Conservation (phyloP, 73 alveolate species). For the Stentor roeselii region DNA sequence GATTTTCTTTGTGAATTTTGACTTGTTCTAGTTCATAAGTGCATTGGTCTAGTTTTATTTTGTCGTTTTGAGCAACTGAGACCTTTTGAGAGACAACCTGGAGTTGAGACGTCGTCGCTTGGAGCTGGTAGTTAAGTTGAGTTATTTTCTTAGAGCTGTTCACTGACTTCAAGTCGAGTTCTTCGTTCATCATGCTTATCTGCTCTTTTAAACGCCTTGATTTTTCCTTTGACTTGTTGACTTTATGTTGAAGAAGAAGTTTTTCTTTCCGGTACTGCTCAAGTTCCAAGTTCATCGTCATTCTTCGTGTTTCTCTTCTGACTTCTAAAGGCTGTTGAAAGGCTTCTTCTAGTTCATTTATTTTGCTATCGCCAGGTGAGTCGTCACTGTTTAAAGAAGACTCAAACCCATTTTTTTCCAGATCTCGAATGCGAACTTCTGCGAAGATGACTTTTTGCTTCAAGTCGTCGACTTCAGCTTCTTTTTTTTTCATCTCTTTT, state of each 20-base stretch:
- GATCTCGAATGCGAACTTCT: neutral
- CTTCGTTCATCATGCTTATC: conserved; percentile 1
- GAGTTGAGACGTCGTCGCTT: neutral
- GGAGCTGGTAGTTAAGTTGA: neutral
- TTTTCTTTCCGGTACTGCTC: conserved; percentile 7
- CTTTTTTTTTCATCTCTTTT: neutral
- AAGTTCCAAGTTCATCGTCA: neutral
- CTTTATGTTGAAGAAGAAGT: neutral
- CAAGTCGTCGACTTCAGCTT: neutral
- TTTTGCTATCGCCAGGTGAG: neutral
- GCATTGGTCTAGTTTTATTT: neutral
- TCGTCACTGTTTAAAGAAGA: conserved; percentile 7
- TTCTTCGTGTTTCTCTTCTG: neutral
- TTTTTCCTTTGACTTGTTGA: neutral
- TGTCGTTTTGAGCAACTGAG: conserved; percentile 6
- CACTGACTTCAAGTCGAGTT: neutral
- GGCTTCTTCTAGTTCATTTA: neutral
- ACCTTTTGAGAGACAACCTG: neutral
- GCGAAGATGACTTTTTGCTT: neutral
- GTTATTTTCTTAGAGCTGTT: neutral
- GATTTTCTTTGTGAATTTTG: neutral
- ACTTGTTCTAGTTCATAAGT: neutral
- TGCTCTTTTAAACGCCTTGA: neutral
- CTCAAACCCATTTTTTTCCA: neutral
- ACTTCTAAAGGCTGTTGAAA: neutral